Percentiles rank a stretch among this genome's conserved stretches.
phyloP scores from a whole-genome alignment of 2,329 filamentous ascomycete genomes.

The Penicillium italicum region DNA sequence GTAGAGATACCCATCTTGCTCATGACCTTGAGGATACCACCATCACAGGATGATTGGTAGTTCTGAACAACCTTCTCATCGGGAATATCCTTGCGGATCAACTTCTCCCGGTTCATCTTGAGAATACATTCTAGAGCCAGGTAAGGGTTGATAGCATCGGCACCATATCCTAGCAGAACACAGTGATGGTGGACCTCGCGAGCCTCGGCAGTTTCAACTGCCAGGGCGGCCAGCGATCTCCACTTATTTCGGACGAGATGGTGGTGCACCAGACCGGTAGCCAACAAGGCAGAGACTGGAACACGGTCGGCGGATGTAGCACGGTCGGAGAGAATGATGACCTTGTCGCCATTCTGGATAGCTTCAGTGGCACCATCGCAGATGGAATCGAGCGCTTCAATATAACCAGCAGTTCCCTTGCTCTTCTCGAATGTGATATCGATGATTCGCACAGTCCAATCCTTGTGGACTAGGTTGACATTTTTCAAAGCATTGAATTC shows the following conservation, averaged over 20 bases:
- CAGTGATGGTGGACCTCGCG: slow-evolving; percentile 99
- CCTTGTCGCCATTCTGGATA: slow-evolving; percentile 76
- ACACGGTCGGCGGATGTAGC: slow-evolving; percentile 79
- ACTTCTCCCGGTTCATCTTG: slow-evolving; percentile 89
- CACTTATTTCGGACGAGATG: slow-evolving; percentile 94
- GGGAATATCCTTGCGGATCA: slow-evolving; percentile 84
- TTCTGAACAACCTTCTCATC: slow-evolving; percentile 84
- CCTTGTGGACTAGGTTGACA: slow-evolving; percentile 66
- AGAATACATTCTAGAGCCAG: slow-evolving; percentile 93
- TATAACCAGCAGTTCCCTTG: slow-evolving; percentile 77
- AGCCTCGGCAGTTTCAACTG: slow-evolving; percentile 90
- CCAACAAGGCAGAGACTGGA: slow-evolving; percentile 78
- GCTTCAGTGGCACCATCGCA: slow-evolving; percentile 80
- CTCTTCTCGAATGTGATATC: slow-evolving; percentile 90
- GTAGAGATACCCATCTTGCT: slow-evolving; percentile 99
- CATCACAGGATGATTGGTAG: slow-evolving; percentile 95
- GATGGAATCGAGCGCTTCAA: slow-evolving; percentile 82
- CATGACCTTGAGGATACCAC: slow-evolving; percentile 98
- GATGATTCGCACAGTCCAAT: slow-evolving; percentile 85
- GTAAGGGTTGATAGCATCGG: slow-evolving; percentile 91
- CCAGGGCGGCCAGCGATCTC: slow-evolving; percentile 80
- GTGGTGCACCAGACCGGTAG: slow-evolving; percentile 91
- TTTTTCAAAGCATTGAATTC: slow-evolving; percentile 87
- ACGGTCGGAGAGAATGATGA: slow-evolving; percentile 86
- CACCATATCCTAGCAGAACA: slow-evolving; percentile 93